Evolutionary conservation across 2,329 filamentous ascomycete genomes (phyloP), one percentile per base, ranked within the genome.

Genomic region (Dactylella cylindrospora): DNA sequence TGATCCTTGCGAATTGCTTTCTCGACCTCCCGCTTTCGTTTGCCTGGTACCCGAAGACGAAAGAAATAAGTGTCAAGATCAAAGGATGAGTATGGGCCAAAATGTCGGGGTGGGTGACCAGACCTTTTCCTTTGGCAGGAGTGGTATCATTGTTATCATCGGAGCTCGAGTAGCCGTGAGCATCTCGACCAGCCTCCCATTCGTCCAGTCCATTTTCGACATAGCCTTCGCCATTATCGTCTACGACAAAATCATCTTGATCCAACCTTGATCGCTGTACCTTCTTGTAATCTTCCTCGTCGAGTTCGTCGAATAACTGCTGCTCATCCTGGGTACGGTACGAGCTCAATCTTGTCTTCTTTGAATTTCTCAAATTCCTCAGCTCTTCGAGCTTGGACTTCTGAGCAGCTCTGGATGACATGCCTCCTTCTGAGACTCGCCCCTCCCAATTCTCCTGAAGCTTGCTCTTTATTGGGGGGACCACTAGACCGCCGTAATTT

Each of bases 281-380:
- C 73, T 94, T 94, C 77, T 96, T 96, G 78, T 98, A 98, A 45
- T 88, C 87, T 70, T 93, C 91, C 70, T 98, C 93, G 71, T 97
- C 90, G 40, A 98, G 90, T 70, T 95, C 90, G 66, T 97, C 93
- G 76, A 97, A 98, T 36, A 98, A 78, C 68, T 88, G 83, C 66
- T 85, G 82, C 69, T 88, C 86, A 65, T 97, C 85, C 69, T 89
- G 82, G 64, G 96, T 82, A 74, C 95, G 78, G 76, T 97, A 98
- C 60, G 81, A 83, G 69, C 90, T 86, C 66, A 95, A 84, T 67
- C 85, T 85, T 75, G 93, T 96, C 78, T 95, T 95, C 74, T 93
- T 93, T 49, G 90, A 83, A 69, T 88, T 83, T 70, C 90, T 86
- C 67, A 95, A 81, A 71, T 88, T 90, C 70, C 82, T 82, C 66